phyloP scores from a whole-genome alignment of 1,284 basidiomycete genomes.

The Ceratobasidium sp. region DNA sequence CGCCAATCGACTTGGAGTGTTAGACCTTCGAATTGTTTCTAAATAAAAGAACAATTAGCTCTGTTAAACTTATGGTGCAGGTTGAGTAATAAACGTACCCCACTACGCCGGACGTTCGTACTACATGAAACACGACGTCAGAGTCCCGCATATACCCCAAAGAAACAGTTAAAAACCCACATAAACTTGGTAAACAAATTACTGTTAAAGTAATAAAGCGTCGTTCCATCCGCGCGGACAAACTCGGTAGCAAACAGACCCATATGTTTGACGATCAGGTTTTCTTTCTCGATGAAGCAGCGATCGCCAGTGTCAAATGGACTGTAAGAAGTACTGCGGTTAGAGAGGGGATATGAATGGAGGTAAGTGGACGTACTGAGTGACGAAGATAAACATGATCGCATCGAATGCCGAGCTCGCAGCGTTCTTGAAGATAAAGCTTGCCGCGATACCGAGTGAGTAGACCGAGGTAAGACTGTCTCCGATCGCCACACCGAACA shows the following conservation, averaged over 20 bases:
- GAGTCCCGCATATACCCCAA: conserved; percentile 22
- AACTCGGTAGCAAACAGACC: conserved; percentile 68
- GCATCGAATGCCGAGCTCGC: conserved; percentile 79
- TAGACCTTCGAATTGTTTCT: conserved; percentile 76
- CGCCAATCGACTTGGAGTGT: conserved; percentile 80
- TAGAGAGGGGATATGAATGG: not conserved
- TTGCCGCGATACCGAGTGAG: conserved; percentile 71
- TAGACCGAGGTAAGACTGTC: conserved; percentile 51
- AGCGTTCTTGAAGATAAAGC: conserved; percentile 81
- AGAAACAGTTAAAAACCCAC: conserved; percentile 58
- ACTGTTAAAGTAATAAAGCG: conserved; percentile 83
- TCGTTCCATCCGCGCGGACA: conserved; percentile 57
- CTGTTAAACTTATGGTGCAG: too few species aligned
- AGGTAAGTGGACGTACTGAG: conserved; percentile 67
- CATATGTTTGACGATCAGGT: conserved; percentile 81
- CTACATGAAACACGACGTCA: conserved; percentile 55
- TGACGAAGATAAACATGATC: conserved; percentile 83
- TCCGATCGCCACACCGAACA: conserved; percentile 75
- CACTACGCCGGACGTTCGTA: conserved; percentile 78
- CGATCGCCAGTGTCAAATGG: conserved; percentile 83
- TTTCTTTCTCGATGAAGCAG: conserved; percentile 77
- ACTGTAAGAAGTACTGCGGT: conserved; percentile 59
- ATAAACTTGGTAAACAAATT: conserved; percentile 79
- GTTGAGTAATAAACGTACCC: conserved; percentile 64
- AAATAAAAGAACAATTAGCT: conserved; percentile 4